Evolutionary conservation across 139 green algal genomes (phyloP).

Genomic region (Chlamydomonas schloesseri): DNA sequence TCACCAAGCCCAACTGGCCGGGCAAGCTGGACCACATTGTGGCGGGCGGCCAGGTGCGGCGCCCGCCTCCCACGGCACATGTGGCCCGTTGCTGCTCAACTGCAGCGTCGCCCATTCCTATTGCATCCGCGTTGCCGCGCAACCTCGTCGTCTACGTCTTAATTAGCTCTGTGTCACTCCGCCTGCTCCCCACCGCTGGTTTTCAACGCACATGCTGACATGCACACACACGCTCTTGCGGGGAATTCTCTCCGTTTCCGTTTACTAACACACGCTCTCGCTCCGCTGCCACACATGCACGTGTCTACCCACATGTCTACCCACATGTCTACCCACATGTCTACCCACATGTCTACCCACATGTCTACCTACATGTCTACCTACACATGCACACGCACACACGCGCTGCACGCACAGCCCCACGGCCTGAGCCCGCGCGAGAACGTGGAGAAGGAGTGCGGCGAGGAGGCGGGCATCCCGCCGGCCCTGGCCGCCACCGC

Average conservation of each 20-base stretch:
- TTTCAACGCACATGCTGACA: too few species aligned
- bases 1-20: conserved; percentile 85
- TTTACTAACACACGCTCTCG: too few species aligned
- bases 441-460: conserved; percentile 96
- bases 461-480: conserved; percentile 94
- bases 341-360: not conserved
- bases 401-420: conserved; percentile 61
- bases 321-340: not conserved
- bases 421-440: conserved; percentile 76
- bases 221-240: too few species aligned
- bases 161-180: too few species aligned
- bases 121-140: too few species aligned
- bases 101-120: too few species aligned
- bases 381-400: not conserved
- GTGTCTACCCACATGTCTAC: not conserved
- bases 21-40: conserved; percentile 96
- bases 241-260: too few species aligned
- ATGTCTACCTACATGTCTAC: not conserved
- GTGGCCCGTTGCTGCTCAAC: too few species aligned
- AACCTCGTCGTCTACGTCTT: too few species aligned
- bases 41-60: conserved; percentile 88
- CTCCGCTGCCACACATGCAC: too few species aligned
- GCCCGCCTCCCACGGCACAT: too few species aligned
- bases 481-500: conserved; percentile 69
- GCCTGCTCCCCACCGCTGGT: too few species aligned